Base-by-base conservation (phyloP, 805 yeast species). In the Wickerhamomyces strasburgensis region DNA sequence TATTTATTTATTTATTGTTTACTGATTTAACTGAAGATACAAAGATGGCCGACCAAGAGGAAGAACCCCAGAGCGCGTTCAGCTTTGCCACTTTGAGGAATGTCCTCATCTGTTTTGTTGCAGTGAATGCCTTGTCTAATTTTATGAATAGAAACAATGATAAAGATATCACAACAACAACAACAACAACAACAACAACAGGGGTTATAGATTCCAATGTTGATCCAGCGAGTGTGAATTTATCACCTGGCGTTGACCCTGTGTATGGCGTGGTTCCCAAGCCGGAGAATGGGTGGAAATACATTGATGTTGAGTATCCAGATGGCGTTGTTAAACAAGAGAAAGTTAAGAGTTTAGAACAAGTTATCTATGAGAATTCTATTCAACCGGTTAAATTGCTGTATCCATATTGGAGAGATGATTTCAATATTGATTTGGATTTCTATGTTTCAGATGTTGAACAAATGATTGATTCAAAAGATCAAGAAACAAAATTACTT, bases 311-410 rank as follows among this genome's bases (percentile, higher is more conserved):
- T 6, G 34, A 31, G 6, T 24, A 39, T 23, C 41, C 43, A 5
- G 40, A 44, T 19, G 52, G 52, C 15, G 33, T 33, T 6, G 38
- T 32, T 14, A 29, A 30, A 26, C 14, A 14, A 7, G 18, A 17
- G 8, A 32, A 41, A 14, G 29, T 45, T 6, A 42, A 43, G 25
- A 44, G 46, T 8, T 14, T 34, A 4, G 57, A 55, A 27, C 49
- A 46, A 29, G 31, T 50, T 9, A 39, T 47, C 18, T 56, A 52
- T 29, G 50, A 49, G 35, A 55, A 56, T 37, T 50, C 61, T 3
- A 27, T 39, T 7, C 15, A 23, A 14, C 42, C 43, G 9, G 43
- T 61, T 8, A 39, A 23, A 18, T 44, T 38, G 26, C 36, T 33
- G 6, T 28, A 42, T 5, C 59, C 61, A 24, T 38, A 53, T 10